Conservation (phyloP, 164 flowering plant genomes). For the Annona cherimola region DNA sequence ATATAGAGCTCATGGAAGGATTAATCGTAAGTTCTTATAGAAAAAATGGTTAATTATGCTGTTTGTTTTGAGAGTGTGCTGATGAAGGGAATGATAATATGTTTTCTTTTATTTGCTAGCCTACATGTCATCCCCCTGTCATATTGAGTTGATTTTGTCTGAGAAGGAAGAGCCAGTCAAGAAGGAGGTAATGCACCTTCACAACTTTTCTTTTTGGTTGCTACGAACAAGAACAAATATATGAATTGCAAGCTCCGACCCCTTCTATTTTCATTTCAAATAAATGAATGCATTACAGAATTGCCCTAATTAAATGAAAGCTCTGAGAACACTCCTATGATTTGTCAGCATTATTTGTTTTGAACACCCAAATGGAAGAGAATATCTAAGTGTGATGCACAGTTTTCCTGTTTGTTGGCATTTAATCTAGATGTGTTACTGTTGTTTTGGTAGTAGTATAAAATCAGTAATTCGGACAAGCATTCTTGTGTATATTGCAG, state of each 20-base stretch:
- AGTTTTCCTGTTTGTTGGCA: no score
- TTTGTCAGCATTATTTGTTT: no score
- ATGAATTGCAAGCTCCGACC: not conserved
- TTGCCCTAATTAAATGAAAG: no score
- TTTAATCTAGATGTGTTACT: no score
- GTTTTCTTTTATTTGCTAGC: slow-evolving; percentile 33
- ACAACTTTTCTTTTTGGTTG: not conserved
- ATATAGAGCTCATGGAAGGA: slow-evolving; percentile 90
- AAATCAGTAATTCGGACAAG: not conserved
- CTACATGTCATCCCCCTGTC: slow-evolving; percentile 93
- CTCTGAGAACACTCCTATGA: no score
- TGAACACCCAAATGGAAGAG: no score
- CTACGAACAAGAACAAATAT: no score
- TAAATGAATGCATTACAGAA: not conserved
- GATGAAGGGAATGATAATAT: not conserved
- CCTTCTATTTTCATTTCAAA: not conserved
- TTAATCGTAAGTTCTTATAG: slow-evolving; percentile 55
- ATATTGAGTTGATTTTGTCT: slow-evolving; percentile 78
- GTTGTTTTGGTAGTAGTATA: not conserved
- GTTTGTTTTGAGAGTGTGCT: not conserved
- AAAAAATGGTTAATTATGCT: not conserved
- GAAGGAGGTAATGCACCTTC: slow-evolving; percentile 55
- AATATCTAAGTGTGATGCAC: no score
- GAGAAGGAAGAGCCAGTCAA: slow-evolving; percentile 86
- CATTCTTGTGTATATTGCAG: slow-evolving; percentile 32